Base-by-base conservation (phyloP, 768 basidiomycete genomes). In the Russula virescens region DNA sequence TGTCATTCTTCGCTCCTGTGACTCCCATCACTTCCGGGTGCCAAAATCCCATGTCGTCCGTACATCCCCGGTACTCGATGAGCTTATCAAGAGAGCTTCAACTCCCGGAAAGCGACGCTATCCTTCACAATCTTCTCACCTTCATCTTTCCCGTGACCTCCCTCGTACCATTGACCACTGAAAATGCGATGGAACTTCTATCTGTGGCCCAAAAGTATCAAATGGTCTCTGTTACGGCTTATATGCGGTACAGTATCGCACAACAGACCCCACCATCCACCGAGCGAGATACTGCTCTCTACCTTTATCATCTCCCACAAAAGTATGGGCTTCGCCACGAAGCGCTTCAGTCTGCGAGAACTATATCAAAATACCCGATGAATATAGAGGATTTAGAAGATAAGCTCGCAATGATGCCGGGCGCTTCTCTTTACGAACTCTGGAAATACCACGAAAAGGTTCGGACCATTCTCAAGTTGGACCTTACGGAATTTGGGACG, bases 61-160 rank as follows among this genome's bases (percentile, higher is more conserved):
- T n/a, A 31, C 28, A 28, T 56, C 55, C 26, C 55, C 55, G 0
- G 28, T 47, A 11, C 55, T 56, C 18, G 0, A 5, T 0, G 2
- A 49, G 7, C 45, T 38, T 1, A 28, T 61, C 31, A 34, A 23
- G 31, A 25, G 1, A 3, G 7, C 11, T 21, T 26, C 21, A 54
- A 3, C 28, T 63, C 2, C 46, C 18, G 2, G 51, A 63, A 40
- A 59, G 13, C 21, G 38, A 38, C 10, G 7, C 10, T 3, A 58
- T 45, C 35, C 51, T 58, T n/a, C 23, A 38, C 28, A 21, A 2
- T 26, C 62, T 63, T 34, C 46, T 63, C 51, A 63, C 62, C 3
- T 58, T 63, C 18, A 43, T 58, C 8, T 49, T 63, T n/a, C 57
- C 52, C 11, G 46, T 59, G 21, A 2, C 38, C 5, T 25, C 46